Conservation (phyloP, 148 eudicot species). For the Fagopyrum esculentum region DNA sequence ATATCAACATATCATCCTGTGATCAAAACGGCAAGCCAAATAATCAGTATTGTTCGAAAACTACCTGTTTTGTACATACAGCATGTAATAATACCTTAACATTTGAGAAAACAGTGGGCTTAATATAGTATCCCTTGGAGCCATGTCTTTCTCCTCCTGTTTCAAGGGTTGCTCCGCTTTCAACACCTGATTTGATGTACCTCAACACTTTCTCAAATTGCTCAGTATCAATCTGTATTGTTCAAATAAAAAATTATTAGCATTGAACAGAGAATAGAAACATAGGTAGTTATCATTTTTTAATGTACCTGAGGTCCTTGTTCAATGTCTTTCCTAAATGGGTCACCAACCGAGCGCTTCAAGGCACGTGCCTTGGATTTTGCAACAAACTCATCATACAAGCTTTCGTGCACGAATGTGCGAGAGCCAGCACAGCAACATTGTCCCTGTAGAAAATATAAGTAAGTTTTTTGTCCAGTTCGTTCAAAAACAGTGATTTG, state of each 20-base stretch:
- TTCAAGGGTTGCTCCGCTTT: slow-evolving; percentile 16
- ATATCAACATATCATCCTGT: slow-evolving; percentile 50
- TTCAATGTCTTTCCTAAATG: no score
- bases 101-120: slow-evolving; percentile 58
- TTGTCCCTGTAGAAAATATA: slow-evolving; percentile 10
- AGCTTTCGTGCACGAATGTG: background rate
- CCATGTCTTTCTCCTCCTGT: slow-evolving; percentile 33
- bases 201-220: slow-evolving; percentile 48
- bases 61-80: no score
- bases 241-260: background rate
- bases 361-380: slow-evolving; percentile 7
- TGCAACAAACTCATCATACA: slow-evolving; percentile 9
- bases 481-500: background rate
- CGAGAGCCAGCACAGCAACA: slow-evolving; percentile 13
- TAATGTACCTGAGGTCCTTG: no score
- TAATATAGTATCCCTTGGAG: slow-evolving; percentile 43
- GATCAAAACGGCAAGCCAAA: background rate
- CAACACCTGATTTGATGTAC: slow-evolving; percentile 40
- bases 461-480: background rate
- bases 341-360: no score
- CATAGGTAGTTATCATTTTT: background rate
- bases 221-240: slow-evolving; percentile 37
- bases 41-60: no score
- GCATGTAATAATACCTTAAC: slow-evolving; percentile 22
- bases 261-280: background rate